phyloP scores from a whole-genome alignment of 2,329 filamentous ascomycete genomes.

The Apiospora saccharicola region DNA sequence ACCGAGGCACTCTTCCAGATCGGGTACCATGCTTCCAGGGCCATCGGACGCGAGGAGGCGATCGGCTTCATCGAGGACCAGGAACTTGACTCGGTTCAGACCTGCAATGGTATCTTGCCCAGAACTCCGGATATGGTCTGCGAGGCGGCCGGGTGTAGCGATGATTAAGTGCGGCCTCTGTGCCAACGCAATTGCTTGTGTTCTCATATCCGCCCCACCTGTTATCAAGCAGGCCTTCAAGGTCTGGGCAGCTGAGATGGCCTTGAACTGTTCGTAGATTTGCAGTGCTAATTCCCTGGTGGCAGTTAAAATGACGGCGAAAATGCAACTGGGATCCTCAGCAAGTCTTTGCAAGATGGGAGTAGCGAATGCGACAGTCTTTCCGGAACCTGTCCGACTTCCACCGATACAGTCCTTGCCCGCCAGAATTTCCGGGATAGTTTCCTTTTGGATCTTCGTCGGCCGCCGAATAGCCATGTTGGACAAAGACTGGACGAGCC shows the following conservation, averaged over 20 bases:
- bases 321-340: conserved; percentile 90
- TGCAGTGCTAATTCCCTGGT: conserved; percentile 93
- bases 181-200: conserved; percentile 84
- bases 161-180: conserved; percentile 90
- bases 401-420: conserved; percentile 95
- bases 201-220: conserved; percentile 90
- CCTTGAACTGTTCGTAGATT: conserved; percentile 95
- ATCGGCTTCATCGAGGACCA: conserved; percentile 96
- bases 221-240: conserved; percentile 91
- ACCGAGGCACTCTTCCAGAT: conserved; percentile 87
- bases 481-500: conserved; percentile 83
- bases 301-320: conserved; percentile 86
- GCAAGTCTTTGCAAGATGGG: conserved; percentile 95
- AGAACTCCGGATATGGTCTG: conserved; percentile 91
- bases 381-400: conserved; percentile 93
- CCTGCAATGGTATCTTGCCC: conserved; percentile 90
- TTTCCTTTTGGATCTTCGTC: conserved; percentile 90
- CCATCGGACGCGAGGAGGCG: conserved; percentile 78
- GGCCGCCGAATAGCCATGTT: conserved; percentile 84
- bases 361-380: conserved; percentile 94
- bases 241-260: conserved; percentile 86
- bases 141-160: conserved; percentile 89
- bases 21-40: conserved; percentile 89
- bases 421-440: conserved; percentile 90
- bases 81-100: conserved; percentile 78